Conservation (phyloP, 2,329 filamentous ascomycete genomes). For the Malbranchea zuffiana region DNA sequence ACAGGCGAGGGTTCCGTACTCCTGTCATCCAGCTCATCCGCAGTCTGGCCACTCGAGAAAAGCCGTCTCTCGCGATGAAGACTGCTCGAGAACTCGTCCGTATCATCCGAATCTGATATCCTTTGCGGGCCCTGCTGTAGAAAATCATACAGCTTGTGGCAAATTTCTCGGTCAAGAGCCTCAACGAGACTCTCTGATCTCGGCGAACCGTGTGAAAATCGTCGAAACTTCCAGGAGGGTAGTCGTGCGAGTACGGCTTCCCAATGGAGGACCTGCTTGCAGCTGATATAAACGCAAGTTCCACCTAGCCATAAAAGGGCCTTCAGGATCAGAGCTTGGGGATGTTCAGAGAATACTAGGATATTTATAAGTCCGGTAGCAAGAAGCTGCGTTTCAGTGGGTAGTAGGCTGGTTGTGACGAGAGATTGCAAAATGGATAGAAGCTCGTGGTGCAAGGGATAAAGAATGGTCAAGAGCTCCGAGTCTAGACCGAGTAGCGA, state of each 20-base stretch:
- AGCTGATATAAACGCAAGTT: conserved; percentile 60
- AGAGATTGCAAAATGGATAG: conserved; percentile 64
- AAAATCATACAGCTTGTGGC: conserved; percentile 36
- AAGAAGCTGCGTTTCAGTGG: conserved; percentile 77
- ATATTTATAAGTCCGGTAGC: conserved; percentile 74
- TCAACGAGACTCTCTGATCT: conserved; percentile 31
- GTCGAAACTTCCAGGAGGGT: conserved; percentile 78
- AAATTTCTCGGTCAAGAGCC: conserved; percentile 35
- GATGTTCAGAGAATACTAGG: conserved; percentile 63
- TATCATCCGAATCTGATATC: conserved; percentile 8
- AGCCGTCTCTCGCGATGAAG: no score
- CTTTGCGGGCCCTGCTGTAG: conserved; percentile 1
- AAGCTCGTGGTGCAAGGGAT: conserved; percentile 72
- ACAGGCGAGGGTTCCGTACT: no score
- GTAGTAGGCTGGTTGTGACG: conserved; percentile 77
- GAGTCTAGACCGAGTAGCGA: conserved; percentile 35
- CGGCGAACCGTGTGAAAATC: conserved; percentile 35
- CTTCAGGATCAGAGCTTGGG: conserved; percentile 77
- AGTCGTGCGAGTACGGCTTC: conserved; percentile 77
- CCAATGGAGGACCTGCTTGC: conserved; percentile 65
- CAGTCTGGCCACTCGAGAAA: no score
- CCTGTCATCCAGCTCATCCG: no score
- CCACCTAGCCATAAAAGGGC: conserved; percentile 78
- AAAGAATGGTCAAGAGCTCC: conserved; percentile 56
- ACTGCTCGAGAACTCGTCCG: no score